These are phyloP conservation scores for Henckelia pumila DNA, from an alignment of 257 asterid genomes.

Conservation along the genomic window DNA sequence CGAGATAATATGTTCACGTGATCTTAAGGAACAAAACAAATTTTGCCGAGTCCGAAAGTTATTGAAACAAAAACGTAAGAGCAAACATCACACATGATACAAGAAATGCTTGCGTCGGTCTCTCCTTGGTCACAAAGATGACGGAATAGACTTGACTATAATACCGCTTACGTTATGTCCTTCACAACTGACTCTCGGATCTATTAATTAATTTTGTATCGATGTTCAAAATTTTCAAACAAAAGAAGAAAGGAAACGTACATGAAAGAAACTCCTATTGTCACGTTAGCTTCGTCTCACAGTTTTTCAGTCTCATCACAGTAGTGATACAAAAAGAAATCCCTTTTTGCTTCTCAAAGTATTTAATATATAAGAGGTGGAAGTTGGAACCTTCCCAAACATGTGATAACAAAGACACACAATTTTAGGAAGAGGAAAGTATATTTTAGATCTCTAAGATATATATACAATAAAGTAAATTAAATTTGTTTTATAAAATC, in stretches of 20 bases:
- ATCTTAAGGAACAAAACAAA: not conserved
- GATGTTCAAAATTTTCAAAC: not conserved
- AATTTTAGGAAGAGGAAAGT: not conserved
- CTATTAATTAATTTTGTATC: not conserved
- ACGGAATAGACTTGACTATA: not conserved
- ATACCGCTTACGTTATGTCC: not conserved
- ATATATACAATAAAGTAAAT: conserved; percentile 8
- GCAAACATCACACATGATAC: not conserved
- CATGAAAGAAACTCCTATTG: not conserved
- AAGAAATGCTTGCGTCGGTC: not conserved
- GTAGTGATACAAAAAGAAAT: not conserved
- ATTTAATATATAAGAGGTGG: not conserved
- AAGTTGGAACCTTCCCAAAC: not conserved
- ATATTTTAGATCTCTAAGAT: not conserved
- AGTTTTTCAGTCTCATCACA: not conserved
- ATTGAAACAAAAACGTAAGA: not conserved
- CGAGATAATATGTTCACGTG: not conserved
- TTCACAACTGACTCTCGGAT: not conserved
- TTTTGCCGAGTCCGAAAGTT: not conserved
- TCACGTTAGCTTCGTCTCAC: too few species aligned
- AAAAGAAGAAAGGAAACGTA: not conserved
- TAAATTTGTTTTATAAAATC: not conserved
- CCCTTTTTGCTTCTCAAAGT: not conserved
- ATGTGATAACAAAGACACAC: not conserved
- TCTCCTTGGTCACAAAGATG: not conserved